phyloP scores from a whole-genome alignment of 306 rosid species.

The Castanea crenata region DNA sequence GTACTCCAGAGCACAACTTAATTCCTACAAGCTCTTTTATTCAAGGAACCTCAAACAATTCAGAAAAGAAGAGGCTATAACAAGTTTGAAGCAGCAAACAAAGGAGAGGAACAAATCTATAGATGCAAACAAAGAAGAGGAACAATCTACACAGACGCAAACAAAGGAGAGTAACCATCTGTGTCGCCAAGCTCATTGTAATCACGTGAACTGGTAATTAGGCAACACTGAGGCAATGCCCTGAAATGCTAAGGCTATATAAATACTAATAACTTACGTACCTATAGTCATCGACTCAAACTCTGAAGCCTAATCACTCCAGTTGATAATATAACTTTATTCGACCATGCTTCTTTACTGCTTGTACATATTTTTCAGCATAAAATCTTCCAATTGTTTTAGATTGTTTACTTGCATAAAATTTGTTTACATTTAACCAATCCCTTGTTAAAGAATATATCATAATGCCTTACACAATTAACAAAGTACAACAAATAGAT shows the following conservation, averaged over 20 bases:
- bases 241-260: not conserved
- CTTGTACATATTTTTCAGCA: too few species aligned
- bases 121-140: too few species aligned
- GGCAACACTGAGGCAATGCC: not conserved
- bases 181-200: not conserved
- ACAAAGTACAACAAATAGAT: not conserved
- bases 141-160: not conserved
- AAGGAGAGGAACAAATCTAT: not conserved
- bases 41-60: not conserved
- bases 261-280: not conserved
- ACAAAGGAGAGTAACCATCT: not conserved
- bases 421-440: too few species aligned
- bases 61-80: not conserved
- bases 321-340: too few species aligned
- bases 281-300: not conserved
- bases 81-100: too few species aligned
- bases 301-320: too few species aligned
- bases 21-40: not conserved
- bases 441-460: not conserved
- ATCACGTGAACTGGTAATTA: not conserved
- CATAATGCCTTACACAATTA: not conserved
- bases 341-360: too few species aligned
- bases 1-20: too few species aligned
- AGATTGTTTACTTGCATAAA: too few species aligned
- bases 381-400: too few species aligned